Evolutionary conservation across 495 filamentous ascomycete species (phyloP).

Genomic region (Arthonia radiata): DNA sequence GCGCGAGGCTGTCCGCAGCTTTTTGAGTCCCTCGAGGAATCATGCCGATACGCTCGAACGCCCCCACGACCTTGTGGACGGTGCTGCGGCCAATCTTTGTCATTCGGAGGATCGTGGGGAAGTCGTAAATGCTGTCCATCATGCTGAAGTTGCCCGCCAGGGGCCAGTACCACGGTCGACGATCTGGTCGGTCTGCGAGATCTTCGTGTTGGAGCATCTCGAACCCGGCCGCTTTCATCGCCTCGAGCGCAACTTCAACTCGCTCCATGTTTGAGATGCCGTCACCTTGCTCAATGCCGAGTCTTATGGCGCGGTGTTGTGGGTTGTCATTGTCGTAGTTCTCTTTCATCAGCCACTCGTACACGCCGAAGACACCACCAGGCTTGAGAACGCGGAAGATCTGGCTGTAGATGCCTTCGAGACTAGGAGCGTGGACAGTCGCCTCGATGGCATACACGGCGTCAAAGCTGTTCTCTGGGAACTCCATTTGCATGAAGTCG

Average conservation of each 20-base stretch:
- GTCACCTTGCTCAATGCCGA: conserved; percentile 89
- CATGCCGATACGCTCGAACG: conserved; percentile 47
- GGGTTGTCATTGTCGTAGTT: conserved; percentile 75
- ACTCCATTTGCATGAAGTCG: conserved; percentile 57
- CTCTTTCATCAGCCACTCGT: conserved; percentile 99
- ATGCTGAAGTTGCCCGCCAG: conserved; percentile 61
- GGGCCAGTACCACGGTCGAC: conserved; percentile 82
- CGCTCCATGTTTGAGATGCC: conserved; percentile 98
- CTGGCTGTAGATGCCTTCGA: conserved; percentile 85
- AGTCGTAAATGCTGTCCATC: conserved; percentile 54
- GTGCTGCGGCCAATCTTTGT: conserved; percentile 56
- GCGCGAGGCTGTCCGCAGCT: conserved; percentile 70
- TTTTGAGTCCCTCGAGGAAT: conserved; percentile 77
- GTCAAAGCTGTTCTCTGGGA: conserved; percentile 35
- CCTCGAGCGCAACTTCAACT: conserved; percentile 56
- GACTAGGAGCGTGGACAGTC: conserved; percentile 79
- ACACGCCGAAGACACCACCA: conserved; percentile 86
- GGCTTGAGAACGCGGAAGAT: conserved; percentile 80
- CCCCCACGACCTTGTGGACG: conserved; percentile 58
- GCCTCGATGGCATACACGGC: conserved; percentile 97
- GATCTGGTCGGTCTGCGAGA: conserved; percentile 41
- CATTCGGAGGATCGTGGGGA: conserved; percentile 73
- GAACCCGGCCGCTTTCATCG: conserved; percentile 79
- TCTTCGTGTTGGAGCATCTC: conserved; percentile 71
- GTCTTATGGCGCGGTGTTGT: conserved; percentile 70